Evolutionary conservation across 2,329 filamentous ascomycete genomes (phyloP), one percentile per base, ranked within the genome.

Genomic region (Aspergillus ruber): DNA sequence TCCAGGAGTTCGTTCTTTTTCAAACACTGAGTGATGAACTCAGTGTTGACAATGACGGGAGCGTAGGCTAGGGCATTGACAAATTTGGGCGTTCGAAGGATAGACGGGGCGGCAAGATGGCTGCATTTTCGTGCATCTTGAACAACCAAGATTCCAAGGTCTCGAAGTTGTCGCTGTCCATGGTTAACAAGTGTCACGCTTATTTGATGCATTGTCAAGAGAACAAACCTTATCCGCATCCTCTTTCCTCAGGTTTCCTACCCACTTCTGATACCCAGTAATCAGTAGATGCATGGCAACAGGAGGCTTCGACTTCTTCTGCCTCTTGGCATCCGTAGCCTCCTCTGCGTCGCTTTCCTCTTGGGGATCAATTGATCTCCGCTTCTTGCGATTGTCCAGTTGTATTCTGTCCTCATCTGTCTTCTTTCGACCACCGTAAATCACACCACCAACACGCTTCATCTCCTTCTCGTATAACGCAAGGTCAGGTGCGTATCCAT

Each of bases 11-110:
- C 75, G 52, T 85, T 81, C 27, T 81, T 75, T 41, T 86, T 81
- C 9, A 97, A 75, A 42, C 86, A 88, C 20, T 80, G 76, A 47
- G 91, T 86, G 48, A 98, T 81, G 66, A 89, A 98, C 7, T 80
- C 77, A 0, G 85, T 86, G 41, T 83, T 83, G 46, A 97, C 79
- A 39, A 97, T 80, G 1, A 80, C 78, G 0, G 90, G 88, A 0
- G 87, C 90, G 50, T 82, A 83, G 15, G 93, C 90, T 23, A 98
- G 73, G 10, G 90, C 89, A 51, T 85, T 86, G 43, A 97, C 83
- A 63, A 98, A 98, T 63, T 98, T 98, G 64, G 88, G 83, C 0
- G 93, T 98, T 33, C 93, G 85, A 29, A 96, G 81, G 51, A 97
- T 82, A 38, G 83, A 80, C 1, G 91, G 93, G 3, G 91, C 91